Conservation (phyloP, 306 rosid genomes). For the Echinosophora koreensis region DNA sequence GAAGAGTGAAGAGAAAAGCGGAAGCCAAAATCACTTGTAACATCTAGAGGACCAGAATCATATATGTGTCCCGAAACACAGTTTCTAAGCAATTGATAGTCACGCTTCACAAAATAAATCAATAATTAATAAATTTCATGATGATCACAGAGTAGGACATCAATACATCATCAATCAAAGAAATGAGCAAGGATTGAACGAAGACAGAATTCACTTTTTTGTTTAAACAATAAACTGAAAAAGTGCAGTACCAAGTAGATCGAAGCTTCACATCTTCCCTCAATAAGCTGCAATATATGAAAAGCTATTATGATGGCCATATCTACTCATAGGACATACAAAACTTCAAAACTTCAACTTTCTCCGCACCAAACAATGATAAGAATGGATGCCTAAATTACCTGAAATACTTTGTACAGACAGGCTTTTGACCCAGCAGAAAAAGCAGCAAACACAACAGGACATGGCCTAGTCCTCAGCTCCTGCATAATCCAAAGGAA, state of each 20-base stretch:
- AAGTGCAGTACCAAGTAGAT: conserved; percentile 67
- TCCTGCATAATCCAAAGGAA: conserved; percentile 66
- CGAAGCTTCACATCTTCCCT: conserved; percentile 76
- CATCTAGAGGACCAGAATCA: conserved; percentile 93
- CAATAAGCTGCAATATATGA: conserved; percentile 72
- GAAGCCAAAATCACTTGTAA: conserved; percentile 90
- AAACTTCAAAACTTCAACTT: conserved; percentile 32
- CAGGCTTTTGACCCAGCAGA: conserved; percentile 95
- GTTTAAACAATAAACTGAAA: conserved; percentile 7
- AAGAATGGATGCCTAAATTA: conserved; percentile 41
- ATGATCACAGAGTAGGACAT: background rate
- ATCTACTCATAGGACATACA: conserved; percentile 30
- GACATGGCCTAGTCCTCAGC: conserved; percentile 72
- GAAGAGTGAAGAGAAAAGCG: conserved; percentile 79
- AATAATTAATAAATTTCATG: conserved; percentile 36
- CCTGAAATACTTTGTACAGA: conserved; percentile 88
- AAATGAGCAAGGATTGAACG: conserved; percentile 12
- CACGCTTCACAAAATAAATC: conserved; percentile 60
- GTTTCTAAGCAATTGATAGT: conserved; percentile 74
- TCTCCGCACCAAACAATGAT: conserved; percentile 37
- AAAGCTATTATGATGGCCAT: conserved; percentile 36
- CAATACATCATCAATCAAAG: conserved; percentile 25
- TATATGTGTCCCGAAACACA: conserved; percentile 84
- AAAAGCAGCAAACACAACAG: conserved; percentile 82
- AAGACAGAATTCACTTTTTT: conserved; percentile 1